Evolutionary conservation across 345 rosid species (phyloP).

Genomic region (Clausena lansium): DNA sequence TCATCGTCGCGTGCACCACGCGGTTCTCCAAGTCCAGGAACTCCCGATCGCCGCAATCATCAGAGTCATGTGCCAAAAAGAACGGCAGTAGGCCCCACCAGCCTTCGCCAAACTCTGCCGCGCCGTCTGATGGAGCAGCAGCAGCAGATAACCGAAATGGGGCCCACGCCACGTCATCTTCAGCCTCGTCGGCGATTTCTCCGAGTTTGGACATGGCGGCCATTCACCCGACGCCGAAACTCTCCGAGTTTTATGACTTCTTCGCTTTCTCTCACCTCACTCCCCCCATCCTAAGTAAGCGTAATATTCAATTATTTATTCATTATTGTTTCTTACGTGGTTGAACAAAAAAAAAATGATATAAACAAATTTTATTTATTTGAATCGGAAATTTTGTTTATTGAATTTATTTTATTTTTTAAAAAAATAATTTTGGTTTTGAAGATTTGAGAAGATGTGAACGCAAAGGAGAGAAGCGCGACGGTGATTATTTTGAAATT

Average conservation of each 20-base stretch:
- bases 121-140: slow-evolving; percentile 21
- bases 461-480: slow-evolving; percentile 32
- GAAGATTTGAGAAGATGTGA: slow-evolving; percentile 48
- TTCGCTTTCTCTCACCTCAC: slow-evolving; percentile 62
- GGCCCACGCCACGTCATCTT: not conserved
- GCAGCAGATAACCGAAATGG: slow-evolving; percentile 7
- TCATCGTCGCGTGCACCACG: slow-evolving; percentile 63
- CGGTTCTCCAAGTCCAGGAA: slow-evolving; percentile 44
- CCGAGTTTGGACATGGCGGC: slow-evolving; percentile 60
- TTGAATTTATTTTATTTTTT: not conserved
- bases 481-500: slow-evolving; percentile 56
- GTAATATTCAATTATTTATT: not conserved
- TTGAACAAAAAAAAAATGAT: not conserved
- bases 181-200: slow-evolving; percentile 30
- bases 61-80: slow-evolving; percentile 40
- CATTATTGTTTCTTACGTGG: not conserved
- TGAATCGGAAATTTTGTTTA: not conserved
- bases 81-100: slow-evolving; percentile 13
- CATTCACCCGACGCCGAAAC: slow-evolving; percentile 62
- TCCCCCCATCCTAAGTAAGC: slow-evolving; percentile 55
- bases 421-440: not conserved
- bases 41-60: slow-evolving; percentile 18
- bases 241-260: slow-evolving; percentile 68
- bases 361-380: not conserved
- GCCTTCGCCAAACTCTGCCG: not conserved